Evolutionary conservation across 2,329 filamentous ascomycete species (phyloP).

Genomic region (Epichloe glyceriae): DNA sequence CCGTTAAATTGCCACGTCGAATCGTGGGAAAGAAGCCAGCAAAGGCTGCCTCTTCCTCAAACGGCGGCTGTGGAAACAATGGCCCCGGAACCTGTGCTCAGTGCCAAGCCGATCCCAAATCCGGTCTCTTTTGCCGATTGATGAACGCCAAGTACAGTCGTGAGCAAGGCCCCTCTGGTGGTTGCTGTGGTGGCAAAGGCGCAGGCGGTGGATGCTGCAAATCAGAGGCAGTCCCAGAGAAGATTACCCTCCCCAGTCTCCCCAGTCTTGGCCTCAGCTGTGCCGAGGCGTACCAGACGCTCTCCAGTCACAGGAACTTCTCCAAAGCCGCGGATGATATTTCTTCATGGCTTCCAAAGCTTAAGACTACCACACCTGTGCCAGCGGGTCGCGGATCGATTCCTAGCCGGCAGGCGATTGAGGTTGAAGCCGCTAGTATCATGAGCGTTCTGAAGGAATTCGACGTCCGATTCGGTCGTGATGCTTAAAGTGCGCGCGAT

Average conservation of each 20-base stretch:
- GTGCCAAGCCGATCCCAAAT: slow-evolving; percentile 64
- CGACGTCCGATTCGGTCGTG: slow-evolving; percentile 55
- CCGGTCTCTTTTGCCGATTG: slow-evolving; percentile 71
- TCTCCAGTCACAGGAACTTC: slow-evolving; percentile 66
- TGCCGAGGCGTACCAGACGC: slow-evolving; percentile 66
- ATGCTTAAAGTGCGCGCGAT: slow-evolving; percentile 14
- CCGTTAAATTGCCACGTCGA: slow-evolving; percentile 43
- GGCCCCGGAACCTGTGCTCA: slow-evolving; percentile 70
- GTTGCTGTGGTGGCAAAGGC: slow-evolving; percentile 51
- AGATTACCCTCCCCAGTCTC: slow-evolving; percentile 23
- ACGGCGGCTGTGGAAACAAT: slow-evolving; percentile 44
- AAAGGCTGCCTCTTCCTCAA: slow-evolving; percentile 11
- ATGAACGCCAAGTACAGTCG: slow-evolving; percentile 53
- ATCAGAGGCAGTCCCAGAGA: slow-evolving; percentile 18
- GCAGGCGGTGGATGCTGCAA: slow-evolving; percentile 54
- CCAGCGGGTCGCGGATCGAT: slow-evolving; percentile 15
- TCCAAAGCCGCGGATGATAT: slow-evolving; percentile 61
- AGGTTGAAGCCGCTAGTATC: slow-evolving; percentile 72
- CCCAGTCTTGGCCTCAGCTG: slow-evolving; percentile 52
- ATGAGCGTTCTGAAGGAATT: slow-evolving; percentile 78
- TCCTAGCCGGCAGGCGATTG: slow-evolving; percentile 45
- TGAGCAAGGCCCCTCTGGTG: slow-evolving; percentile 18
- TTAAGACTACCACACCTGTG: slow-evolving; percentile 43
- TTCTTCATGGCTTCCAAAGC: slow-evolving; percentile 61
- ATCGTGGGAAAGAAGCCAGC: slow-evolving; percentile 15